Percentiles rank a stretch among this genome's conserved stretches.
Evolutionary conservation across 1,284 basidiomycete species (phyloP).

Genomic region (Ustilago xerochloae): DNA sequence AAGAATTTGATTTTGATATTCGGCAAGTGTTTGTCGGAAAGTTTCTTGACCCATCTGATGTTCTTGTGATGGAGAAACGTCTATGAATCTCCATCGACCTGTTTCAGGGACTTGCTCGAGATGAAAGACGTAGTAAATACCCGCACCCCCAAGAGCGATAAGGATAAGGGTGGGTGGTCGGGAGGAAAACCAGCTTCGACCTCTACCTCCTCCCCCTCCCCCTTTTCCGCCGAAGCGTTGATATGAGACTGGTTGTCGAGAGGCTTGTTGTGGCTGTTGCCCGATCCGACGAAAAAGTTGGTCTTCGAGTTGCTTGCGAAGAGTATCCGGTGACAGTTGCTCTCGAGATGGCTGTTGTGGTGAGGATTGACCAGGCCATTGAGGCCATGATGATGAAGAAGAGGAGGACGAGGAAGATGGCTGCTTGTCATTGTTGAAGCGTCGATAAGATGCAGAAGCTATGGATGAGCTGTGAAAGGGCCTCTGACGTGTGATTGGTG

Average conservation of each 20-base stretch:
- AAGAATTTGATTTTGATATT: constrained; percentile 76
- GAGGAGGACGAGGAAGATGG: background rate
- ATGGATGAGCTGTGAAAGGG: background rate
- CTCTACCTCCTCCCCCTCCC: constrained; percentile 8
- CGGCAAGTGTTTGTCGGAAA: constrained; percentile 72
- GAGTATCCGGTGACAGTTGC: constrained; percentile 23
- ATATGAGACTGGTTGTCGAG: constrained; percentile 17
- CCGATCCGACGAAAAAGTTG: constrained; percentile 38
- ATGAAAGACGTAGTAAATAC: constrained; percentile 62
- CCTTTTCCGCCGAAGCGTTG: constrained; percentile 35
- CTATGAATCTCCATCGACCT: constrained; percentile 64
- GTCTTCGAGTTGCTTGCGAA: constrained; percentile 35
- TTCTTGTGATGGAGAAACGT: constrained; percentile 58
- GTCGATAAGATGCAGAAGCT: constrained; percentile 1
- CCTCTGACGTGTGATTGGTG: background rate
- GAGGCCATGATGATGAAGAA: background rate
- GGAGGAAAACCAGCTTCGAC: constrained; percentile 16
- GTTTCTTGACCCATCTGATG: constrained; percentile 70
- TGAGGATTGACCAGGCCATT: constrained; percentile 1
- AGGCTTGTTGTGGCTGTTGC: constrained; percentile 9
- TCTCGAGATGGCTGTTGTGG: constrained; percentile 10
- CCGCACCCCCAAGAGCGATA: constrained; percentile 45
- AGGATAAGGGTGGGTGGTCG: constrained; percentile 44
- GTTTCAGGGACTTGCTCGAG: constrained; percentile 64
- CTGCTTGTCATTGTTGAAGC: constrained; percentile 7